These are phyloP conservation scores for Pichia californica DNA, from an alignment of 805 yeast genomes.

Conservation along the genomic window DNA sequence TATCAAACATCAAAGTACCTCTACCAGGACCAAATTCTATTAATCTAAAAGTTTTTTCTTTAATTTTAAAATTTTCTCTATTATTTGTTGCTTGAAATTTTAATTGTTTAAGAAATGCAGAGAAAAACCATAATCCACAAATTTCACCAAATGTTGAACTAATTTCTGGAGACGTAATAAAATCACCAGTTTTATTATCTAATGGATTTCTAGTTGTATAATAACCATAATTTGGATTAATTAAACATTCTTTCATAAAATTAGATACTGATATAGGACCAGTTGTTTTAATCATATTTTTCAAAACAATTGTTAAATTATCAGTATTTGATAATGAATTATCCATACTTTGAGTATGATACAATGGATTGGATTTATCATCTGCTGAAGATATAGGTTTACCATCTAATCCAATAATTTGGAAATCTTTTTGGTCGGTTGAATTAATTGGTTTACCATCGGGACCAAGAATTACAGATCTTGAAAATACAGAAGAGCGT, in stretches of 20 bases:
- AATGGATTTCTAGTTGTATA: slow-evolving; percentile 74
- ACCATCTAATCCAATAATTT: slow-evolving; percentile 3
- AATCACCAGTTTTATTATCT: slow-evolving; percentile 49
- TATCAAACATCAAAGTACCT: slow-evolving; percentile 72
- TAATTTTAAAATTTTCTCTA: slow-evolving; percentile 19
- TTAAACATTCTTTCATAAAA: slow-evolving; percentile 75
- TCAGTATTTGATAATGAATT: slow-evolving; percentile 4
- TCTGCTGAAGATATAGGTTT: neutral
- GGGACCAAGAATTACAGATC: slow-evolving; percentile 6
- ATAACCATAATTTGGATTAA: slow-evolving; percentile 73
- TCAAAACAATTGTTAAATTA: slow-evolving; percentile 28
- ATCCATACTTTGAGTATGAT: slow-evolving; percentile 1
- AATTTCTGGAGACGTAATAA: slow-evolving; percentile 81
- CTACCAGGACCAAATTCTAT: slow-evolving; percentile 83
- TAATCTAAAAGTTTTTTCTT: slow-evolving; percentile 36
- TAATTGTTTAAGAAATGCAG: slow-evolving; percentile 52
- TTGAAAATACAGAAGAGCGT: neutral
- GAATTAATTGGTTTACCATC: slow-evolving; percentile 9
- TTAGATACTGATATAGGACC: slow-evolving; percentile 73
- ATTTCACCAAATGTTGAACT: slow-evolving; percentile 84
- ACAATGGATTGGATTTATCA: slow-evolving; percentile 2
- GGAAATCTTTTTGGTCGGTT: neutral
- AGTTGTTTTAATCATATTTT: slow-evolving; percentile 51
- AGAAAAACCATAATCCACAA: slow-evolving; percentile 66
- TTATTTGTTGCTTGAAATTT: slow-evolving; percentile 32